phyloP scores from a whole-genome alignment of 2,329 filamentous ascomycete genomes.

The Colletotrichum tropicale region DNA sequence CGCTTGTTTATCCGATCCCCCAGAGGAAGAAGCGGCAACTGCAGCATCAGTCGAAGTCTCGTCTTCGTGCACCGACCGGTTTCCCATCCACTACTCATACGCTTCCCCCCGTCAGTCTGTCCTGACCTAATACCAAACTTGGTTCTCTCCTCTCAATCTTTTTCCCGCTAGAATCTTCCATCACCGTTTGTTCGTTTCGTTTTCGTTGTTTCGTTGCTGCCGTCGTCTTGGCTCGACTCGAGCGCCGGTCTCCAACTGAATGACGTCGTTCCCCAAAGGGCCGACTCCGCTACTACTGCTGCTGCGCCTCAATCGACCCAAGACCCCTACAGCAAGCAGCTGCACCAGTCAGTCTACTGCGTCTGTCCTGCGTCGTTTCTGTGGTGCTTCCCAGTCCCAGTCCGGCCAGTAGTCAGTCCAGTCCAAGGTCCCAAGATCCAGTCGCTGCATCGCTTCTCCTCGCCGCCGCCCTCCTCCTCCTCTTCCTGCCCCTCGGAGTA shows the following conservation, averaged over 20 bases:
- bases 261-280: slow-evolving; percentile 18
- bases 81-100: not conserved
- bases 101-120: not conserved
- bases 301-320: slow-evolving; percentile 19
- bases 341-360: not conserved
- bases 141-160: not conserved
- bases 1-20: not conserved
- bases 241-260: not conserved
- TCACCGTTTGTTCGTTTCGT: not conserved
- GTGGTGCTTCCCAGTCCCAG: not conserved
- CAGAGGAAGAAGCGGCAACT: not conserved
- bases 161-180: not conserved
- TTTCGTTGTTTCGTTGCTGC: not conserved
- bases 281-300: slow-evolving; percentile 17
- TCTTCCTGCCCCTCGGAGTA: not conserved
- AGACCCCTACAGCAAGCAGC: not conserved
- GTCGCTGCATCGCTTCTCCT: not conserved
- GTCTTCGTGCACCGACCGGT: not conserved
- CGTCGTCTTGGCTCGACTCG: not conserved
- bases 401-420: not conserved
- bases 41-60: not conserved
- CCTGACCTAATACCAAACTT: not conserved
- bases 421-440: not conserved
- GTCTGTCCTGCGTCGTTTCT: not conserved
- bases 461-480: not conserved